These are phyloP conservation scores for Diospyros kaki DNA, from an alignment of 148 eudicot genomes.

Conservation along the genomic window DNA sequence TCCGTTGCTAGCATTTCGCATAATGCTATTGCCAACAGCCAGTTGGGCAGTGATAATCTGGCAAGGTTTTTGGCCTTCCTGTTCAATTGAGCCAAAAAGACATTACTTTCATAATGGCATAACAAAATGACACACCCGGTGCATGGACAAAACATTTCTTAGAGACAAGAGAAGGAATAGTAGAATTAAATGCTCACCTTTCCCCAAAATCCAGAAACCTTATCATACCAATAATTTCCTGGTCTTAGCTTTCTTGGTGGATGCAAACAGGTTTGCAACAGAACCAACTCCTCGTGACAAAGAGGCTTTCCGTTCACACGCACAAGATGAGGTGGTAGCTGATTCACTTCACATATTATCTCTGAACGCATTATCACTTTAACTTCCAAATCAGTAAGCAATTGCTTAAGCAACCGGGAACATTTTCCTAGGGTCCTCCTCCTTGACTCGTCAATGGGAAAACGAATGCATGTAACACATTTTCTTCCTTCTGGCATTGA, in stretches of 20 bases:
- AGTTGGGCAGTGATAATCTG: constrained; percentile 66
- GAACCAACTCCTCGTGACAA: constrained; percentile 42
- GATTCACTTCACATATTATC: constrained; percentile 50
- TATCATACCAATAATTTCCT: constrained; percentile 91
- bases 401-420: constrained; percentile 46
- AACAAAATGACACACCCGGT: background rate
- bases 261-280: constrained; percentile 42
- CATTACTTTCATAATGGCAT: background rate
- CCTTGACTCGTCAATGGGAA: constrained; percentile 52
- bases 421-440: constrained; percentile 56
- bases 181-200: constrained; percentile 40
- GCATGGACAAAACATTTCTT: background rate
- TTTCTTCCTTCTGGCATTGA: constrained; percentile 97
- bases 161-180: background rate
- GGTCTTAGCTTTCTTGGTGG: constrained; percentile 75
- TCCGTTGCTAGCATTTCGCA: constrained; percentile 66
- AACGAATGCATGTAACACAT: constrained; percentile 70
- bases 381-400: constrained; percentile 33
- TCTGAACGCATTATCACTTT: constrained; percentile 54
- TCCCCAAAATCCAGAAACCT: constrained; percentile 85
- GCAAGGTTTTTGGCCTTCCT: constrained; percentile 78
- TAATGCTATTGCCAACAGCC: constrained; percentile 40
- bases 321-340: constrained; percentile 46
- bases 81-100: constrained; percentile 22
- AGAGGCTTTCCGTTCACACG: constrained; percentile 57